Evolutionary conservation across 495 filamentous ascomycete genomes (phyloP).

Genomic region (Penicillium canariense): DNA sequence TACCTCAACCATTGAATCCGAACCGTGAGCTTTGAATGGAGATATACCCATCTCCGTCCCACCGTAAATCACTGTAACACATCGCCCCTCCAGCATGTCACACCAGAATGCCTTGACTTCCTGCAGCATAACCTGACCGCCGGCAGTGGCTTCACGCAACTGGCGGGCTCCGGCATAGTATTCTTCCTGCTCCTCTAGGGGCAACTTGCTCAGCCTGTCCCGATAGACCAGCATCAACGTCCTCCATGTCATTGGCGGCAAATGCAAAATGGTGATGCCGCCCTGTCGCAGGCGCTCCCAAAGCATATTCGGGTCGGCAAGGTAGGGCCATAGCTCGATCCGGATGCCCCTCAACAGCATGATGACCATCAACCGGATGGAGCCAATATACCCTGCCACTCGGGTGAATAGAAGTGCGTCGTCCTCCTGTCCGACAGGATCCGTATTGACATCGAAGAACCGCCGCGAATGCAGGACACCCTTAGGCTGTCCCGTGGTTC

Average conservation of each 20-base stretch:
- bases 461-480: not conserved
- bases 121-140: not conserved
- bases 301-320: not conserved
- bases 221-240: not conserved
- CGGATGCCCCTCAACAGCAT: not conserved
- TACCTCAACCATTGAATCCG: not conserved
- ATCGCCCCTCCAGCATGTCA: not conserved
- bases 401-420: not conserved
- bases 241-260: not conserved
- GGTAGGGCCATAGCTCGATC: not conserved
- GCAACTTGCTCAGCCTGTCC: not conserved
- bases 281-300: not conserved
- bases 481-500: not conserved
- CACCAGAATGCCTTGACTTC: not conserved
- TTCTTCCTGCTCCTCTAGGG: not conserved
- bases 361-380: not conserved
- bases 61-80: not conserved
- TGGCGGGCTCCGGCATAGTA: not conserved
- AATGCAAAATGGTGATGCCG: not conserved
- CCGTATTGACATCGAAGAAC: not conserved
- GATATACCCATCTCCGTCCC: not conserved
- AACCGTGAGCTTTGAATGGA: not conserved
- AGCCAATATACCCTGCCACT: not conserved
- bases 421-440: not conserved
- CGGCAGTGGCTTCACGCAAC: not conserved